A percentile compares a stretch with the other conserved stretches of the same genome.
These are phyloP conservation scores for Phyllosticta citriasiana DNA, from an alignment of 2,329 filamentous ascomycete species.

Conservation along the genomic window DNA sequence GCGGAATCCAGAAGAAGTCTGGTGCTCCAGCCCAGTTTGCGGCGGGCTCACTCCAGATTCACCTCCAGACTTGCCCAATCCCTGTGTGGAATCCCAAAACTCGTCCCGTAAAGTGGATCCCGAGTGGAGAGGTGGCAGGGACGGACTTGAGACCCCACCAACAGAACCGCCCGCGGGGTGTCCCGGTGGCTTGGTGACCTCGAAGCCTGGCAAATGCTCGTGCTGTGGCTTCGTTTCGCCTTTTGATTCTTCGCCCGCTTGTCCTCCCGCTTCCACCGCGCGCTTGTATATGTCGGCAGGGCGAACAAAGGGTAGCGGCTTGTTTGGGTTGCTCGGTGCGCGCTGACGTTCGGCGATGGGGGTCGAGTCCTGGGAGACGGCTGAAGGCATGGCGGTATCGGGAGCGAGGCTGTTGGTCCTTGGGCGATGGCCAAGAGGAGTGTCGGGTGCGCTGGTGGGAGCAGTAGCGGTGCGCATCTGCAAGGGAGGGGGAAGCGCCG, in stretches of 20 bases:
- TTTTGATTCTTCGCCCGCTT: constrained; percentile 56
- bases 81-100: constrained; percentile 17
- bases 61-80: background rate
- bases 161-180: background rate
- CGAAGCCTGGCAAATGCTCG: constrained; percentile 44
- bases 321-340: constrained; percentile 29
- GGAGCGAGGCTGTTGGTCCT: constrained; percentile 50
- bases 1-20: constrained; percentile 45
- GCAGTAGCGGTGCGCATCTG: constrained; percentile 32
- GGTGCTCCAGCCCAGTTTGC: constrained; percentile 34
- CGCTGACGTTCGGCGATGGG: constrained; percentile 17
- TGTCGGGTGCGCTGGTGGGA: constrained; percentile 21
- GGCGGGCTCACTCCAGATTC: background rate
- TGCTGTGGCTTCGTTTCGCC: constrained; percentile 46
- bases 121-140: constrained; percentile 16
- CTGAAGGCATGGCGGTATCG: background rate
- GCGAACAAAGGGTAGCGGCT: constrained; percentile 54
- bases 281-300: constrained; percentile 71
- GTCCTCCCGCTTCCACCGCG: constrained; percentile 58
- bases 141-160: background rate
- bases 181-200: background rate
- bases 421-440: constrained; percentile 41
- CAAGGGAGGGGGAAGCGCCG: constrained; percentile 42
- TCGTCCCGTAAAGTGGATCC: constrained; percentile 20
- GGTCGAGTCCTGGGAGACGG: constrained; percentile 2